These are phyloP conservation scores for Pueraria montana DNA, from an alignment of 306 rosid genomes.

Conservation along the genomic window DNA sequence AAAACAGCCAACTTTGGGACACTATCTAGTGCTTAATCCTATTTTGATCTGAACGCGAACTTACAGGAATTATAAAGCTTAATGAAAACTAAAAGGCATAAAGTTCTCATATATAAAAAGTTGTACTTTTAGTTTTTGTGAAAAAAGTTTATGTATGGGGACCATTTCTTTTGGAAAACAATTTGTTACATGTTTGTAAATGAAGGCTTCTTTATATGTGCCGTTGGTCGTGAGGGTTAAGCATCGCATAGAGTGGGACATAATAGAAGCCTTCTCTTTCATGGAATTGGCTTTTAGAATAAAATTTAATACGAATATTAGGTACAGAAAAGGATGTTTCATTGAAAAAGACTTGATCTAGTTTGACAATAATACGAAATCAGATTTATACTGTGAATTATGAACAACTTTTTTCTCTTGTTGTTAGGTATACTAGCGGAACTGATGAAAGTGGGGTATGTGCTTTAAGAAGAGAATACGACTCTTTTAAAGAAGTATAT, in stretches of 20 bases:
- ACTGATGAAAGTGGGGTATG: slow-evolving; percentile 24
- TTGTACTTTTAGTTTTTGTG: background rate
- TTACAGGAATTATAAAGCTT: background rate
- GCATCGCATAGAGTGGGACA: slow-evolving; percentile 21
- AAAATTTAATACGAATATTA: slow-evolving; percentile 45
- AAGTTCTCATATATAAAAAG: slow-evolving; percentile 19
- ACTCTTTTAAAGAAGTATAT: background rate
- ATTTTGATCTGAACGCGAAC: background rate
- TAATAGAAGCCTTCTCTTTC: slow-evolving; percentile 20
- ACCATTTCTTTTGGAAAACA: slow-evolving; percentile 13
- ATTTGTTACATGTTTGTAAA: background rate
- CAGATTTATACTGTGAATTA: background rate
- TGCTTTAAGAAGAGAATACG: background rate
- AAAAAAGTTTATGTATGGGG: slow-evolving; percentile 33
- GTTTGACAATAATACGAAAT: background rate
- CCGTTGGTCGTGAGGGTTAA: background rate
- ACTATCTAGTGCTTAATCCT: background rate
- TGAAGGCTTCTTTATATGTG: slow-evolving; percentile 12
- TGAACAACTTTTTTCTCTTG: background rate
- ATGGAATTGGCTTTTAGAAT: slow-evolving; percentile 21
- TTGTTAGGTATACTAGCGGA: slow-evolving; percentile 14
- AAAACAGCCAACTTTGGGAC: background rate
- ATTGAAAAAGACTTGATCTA: slow-evolving; percentile 33
- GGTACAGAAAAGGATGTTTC: slow-evolving; percentile 48
- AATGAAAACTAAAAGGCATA: slow-evolving; percentile 30